phyloP scores from a whole-genome alignment of 768 basidiomycete species.

The Infundibulicybe gibba region DNA sequence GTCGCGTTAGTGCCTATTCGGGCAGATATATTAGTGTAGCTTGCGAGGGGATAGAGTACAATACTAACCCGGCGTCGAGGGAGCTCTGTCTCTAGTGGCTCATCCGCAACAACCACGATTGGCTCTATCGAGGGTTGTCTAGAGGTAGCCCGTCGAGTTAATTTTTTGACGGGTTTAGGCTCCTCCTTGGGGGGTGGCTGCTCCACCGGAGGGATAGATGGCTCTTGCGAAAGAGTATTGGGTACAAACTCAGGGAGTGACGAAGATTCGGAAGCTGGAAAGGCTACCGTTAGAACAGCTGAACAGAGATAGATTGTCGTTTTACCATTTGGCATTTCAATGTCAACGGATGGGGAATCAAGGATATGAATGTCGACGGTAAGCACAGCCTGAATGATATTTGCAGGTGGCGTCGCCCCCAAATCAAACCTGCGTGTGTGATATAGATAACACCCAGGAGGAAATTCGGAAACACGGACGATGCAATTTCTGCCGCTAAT shows the following conservation, averaged over 20 bases:
- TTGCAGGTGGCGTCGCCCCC: slow-evolving; percentile 39
- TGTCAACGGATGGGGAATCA: slow-evolving; percentile 7
- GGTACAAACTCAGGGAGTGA: slow-evolving; percentile 46
- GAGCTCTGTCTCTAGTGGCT: slow-evolving; percentile 5
- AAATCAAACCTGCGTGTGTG: slow-evolving; percentile 29
- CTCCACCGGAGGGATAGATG: slow-evolving; percentile 31
- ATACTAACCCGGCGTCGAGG: slow-evolving; percentile 10
- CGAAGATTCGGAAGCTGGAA: slow-evolving; percentile 21
- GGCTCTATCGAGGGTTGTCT: slow-evolving; percentile 30
- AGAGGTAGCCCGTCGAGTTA: slow-evolving; percentile 35
- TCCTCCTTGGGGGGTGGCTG: slow-evolving; percentile 5
- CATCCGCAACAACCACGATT: neutral
- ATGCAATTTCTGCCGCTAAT: slow-evolving; percentile 44
- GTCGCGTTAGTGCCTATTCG: slow-evolving; percentile 38
- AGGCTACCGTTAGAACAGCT: neutral
- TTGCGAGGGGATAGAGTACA: slow-evolving; percentile 24
- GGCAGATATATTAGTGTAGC: slow-evolving; percentile 15
- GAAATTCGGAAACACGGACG: slow-evolving; percentile 29
- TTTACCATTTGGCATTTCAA: slow-evolving; percentile 12
- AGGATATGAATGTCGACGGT: slow-evolving; percentile 29
- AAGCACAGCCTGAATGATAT: slow-evolving; percentile 50
- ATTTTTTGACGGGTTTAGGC: slow-evolving; percentile 14
- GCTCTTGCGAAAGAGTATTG: slow-evolving; percentile 51
- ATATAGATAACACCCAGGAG: neutral
- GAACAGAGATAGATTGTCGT: neutral